phyloP scores from a whole-genome alignment of 306 rosid species.

The Citrullus mucosospermus region DNA sequence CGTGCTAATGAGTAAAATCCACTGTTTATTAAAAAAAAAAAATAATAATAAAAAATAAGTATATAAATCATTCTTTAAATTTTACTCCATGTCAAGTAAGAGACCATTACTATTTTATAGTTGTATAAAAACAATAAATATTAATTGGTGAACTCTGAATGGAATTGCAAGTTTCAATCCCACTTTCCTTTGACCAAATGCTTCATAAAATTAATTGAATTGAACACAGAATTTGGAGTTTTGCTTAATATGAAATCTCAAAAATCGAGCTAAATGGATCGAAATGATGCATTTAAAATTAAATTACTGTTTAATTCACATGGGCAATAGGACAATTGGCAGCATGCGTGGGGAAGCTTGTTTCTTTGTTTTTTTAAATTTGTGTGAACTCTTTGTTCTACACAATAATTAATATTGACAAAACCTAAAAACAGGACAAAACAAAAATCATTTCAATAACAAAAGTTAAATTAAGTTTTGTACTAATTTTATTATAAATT shows the following conservation, averaged over 20 bases:
- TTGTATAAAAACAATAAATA: background rate
- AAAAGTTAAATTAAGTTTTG: background rate
- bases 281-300: background rate
- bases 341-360: constrained; percentile 3
- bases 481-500: background rate
- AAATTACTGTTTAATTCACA: background rate
- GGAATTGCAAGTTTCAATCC: constrained; percentile 1
- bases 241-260: background rate
- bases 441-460: background rate
- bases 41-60: background rate
- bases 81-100: background rate
- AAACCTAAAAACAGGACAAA: background rate
- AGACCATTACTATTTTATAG: background rate
- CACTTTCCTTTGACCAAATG: background rate
- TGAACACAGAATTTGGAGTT: background rate
- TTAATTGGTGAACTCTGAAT: background rate
- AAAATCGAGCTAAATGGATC: background rate
- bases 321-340: constrained; percentile 1
- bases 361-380: background rate
- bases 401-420: background rate
- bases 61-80: background rate
- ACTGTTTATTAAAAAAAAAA: background rate
- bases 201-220: background rate
- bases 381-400: background rate
- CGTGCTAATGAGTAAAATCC: no score